Evolutionary conservation across 768 basidiomycete genomes (phyloP), one percentile per base, ranked within the genome.

Genomic region (Hirschioporus abietinus): DNA sequence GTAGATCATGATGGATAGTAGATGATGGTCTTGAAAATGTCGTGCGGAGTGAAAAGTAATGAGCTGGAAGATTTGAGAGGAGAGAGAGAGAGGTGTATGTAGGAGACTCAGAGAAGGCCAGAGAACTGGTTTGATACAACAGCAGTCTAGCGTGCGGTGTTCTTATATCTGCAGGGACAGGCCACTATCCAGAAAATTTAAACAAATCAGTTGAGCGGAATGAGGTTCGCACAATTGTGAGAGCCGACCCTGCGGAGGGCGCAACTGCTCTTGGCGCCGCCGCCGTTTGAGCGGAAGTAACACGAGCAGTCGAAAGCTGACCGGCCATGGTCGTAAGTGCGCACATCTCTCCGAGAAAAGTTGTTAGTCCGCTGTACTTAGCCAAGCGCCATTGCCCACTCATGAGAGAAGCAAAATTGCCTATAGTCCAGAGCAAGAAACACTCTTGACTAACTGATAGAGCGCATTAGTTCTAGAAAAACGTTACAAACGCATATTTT

Each of bases 221-320:
- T 52, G 42, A 52, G 42, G 20, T 52, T 52, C 42, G 42, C 42
- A 52, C 42, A 52, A 52, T 52, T 12, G 42, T 52, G 42, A 52
- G 42, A 52, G 42, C 42, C 42, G 42, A 52, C 42, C 42, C 42
- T 52, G 42, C 42, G 42, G 42, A 52, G 42, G 42, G 42, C 20
- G 42, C 42, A 52, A 52, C 42, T 52, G 42, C 12, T 52, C 42
- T 52, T 52, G 42, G 42, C 42, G 42, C 42, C 42, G 42, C 42
- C 42, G 42, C 42, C 42, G 42, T 52, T 52, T 52, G 42, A 52
- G 42, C 42, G 42, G 42, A 52, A 52, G 42, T 52, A 52, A 52
- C 35, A 15, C 12, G 20, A 52, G 42, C 42, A 52, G 42, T 52
- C 42, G 42, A 15, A 15, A 12, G 12, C 12, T 52, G 42, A 10